Percentiles rank a stretch among this genome's conserved stretches.
These are phyloP conservation scores for Penicillium fimorum DNA, from an alignment of 495 filamentous ascomycete species.

Conservation along the genomic window DNA sequence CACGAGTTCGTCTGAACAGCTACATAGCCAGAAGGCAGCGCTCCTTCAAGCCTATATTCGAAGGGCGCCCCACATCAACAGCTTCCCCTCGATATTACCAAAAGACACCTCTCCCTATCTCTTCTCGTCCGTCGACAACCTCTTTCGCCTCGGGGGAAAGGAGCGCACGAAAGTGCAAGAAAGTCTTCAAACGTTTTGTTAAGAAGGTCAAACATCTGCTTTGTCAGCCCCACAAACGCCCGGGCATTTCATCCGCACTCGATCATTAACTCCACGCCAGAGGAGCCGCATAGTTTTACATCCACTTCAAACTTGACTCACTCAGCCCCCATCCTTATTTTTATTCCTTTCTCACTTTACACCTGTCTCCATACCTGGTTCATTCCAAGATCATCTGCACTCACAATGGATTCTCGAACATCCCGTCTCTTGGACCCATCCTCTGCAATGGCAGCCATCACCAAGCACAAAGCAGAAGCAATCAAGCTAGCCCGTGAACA, in stretches of 20 bases:
- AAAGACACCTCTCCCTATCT: background rate
- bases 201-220: background rate
- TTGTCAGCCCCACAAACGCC: background rate
- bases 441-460: constrained; percentile 48
- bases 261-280: background rate
- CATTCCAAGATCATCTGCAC: background rate
- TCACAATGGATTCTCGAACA: constrained; percentile 33
- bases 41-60: background rate
- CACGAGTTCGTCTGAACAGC: background rate
- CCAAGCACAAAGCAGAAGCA: constrained; percentile 48
- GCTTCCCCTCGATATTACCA: background rate
- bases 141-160: background rate
- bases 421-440: constrained; percentile 45
- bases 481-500: constrained; percentile 52
- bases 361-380: background rate
- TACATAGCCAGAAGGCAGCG: background rate
- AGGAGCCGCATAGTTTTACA: background rate
- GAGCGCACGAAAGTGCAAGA: background rate
- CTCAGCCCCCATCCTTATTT: no score
- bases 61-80: background rate
- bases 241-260: background rate
- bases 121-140: background rate
- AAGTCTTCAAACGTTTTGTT: background rate
- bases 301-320: background rate
- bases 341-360: background rate